Percentiles rank a stretch among this genome's conserved stretches.
These are phyloP conservation scores for Margaritispora aquatica DNA, from an alignment of 495 filamentous ascomycete species.

Conservation along the genomic window DNA sequence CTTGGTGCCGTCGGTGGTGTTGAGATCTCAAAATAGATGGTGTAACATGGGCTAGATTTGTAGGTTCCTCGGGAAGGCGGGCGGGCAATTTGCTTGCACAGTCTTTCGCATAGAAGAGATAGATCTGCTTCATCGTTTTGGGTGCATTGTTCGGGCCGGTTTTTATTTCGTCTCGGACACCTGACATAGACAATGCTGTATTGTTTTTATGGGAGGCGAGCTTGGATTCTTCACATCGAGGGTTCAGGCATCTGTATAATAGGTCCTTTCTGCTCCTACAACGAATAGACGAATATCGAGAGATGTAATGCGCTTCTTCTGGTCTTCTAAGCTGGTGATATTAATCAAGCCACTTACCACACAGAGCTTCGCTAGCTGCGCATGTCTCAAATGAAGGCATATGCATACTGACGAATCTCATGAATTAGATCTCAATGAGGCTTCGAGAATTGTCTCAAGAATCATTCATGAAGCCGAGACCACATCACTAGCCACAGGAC, in stretches of 20 bases:
- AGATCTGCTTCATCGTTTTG: conserved; percentile 4
- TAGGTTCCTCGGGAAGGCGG: not conserved
- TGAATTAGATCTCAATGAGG: too few relatives aligned
- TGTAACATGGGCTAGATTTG: conserved; percentile 3
- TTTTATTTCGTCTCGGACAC: conserved; percentile 2
- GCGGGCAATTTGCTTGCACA: conserved; percentile 4
- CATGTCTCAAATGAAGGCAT: too few relatives aligned
- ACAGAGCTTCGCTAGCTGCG: too few relatives aligned
- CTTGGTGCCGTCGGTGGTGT: conserved; percentile 70
- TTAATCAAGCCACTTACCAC: too few relatives aligned
- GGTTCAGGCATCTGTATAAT: conserved; percentile 17
- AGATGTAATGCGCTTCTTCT: not conserved
- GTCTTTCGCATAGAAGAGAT: not conserved
- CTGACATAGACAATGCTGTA: conserved; percentile 15
- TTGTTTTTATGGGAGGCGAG: conserved; percentile 6
- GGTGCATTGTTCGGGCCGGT: conserved; percentile 20
- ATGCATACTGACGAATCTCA: too few relatives aligned
- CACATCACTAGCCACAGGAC: too few relatives aligned
- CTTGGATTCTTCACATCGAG: not conserved
- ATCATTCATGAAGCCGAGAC: too few relatives aligned
- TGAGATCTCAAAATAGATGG: conserved; percentile 51
- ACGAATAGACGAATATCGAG: conserved; percentile 12
- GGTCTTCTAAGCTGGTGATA: not conserved
- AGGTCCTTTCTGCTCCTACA: conserved; percentile 13
- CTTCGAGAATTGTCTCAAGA: too few relatives aligned